Conservation (phyloP, 352 stramenopile species). For the Phytophthora podocarpi region DNA sequence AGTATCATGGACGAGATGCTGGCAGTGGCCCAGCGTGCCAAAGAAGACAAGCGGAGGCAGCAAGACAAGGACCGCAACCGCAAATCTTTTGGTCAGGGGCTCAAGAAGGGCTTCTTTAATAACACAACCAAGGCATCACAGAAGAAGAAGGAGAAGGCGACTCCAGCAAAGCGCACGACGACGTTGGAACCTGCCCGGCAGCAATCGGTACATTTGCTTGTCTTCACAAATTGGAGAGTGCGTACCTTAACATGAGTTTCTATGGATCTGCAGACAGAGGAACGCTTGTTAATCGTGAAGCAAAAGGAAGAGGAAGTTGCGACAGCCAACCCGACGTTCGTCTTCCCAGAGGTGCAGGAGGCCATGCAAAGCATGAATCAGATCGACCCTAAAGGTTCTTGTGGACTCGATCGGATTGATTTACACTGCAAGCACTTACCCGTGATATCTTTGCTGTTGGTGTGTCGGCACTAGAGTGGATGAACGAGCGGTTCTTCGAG, state of each 20-base stretch:
- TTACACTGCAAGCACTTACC: too few species aligned
- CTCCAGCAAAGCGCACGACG: neutral
- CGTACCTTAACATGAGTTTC: conserved; percentile 2
- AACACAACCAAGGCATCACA: conserved; percentile 22
- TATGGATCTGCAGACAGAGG: conserved; percentile 38
- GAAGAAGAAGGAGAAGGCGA: conserved; percentile 14
- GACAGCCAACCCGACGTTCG: conserved; percentile 33
- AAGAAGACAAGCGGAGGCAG: conserved; percentile 49
- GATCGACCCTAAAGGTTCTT: conserved; percentile 64
- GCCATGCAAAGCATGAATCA: conserved; percentile 65
- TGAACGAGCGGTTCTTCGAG: conserved; percentile 71
- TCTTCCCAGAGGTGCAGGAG: conserved; percentile 81
- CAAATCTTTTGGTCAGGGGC: conserved; percentile 60
- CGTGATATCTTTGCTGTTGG: neutral
- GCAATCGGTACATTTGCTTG: conserved; percentile 7
- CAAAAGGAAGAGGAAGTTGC: conserved; percentile 23
- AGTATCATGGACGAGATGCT: conserved; percentile 87
- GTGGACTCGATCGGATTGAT: too few species aligned
- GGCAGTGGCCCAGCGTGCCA: conserved; percentile 51
- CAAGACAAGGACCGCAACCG: conserved; percentile 51
- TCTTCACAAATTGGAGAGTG: neutral
- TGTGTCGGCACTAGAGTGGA: conserved; percentile 57
- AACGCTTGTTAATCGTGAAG: conserved; percentile 43
- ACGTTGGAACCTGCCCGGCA: conserved; percentile 11
- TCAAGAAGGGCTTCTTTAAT: conserved; percentile 86